A percentile compares a stretch with the other conserved stretches of the same genome.
Evolutionary conservation across 495 filamentous ascomycete species (phyloP).

Genomic region (Penicillium macrosclerotiorum): DNA sequence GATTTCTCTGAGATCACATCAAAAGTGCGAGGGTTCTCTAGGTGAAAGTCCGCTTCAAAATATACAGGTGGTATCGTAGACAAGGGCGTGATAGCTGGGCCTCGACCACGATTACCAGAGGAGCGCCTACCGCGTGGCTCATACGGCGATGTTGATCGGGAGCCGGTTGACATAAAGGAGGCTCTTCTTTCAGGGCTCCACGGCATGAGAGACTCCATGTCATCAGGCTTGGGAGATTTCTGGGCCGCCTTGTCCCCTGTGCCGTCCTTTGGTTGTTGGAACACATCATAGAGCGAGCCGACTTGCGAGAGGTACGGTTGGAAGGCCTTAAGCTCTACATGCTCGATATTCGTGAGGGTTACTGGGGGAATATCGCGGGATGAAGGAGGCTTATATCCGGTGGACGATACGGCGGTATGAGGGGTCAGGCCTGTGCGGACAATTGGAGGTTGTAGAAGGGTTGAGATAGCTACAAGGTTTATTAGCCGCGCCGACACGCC

Average conservation of each 20-base stretch:
- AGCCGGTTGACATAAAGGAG: conserved; percentile 35
- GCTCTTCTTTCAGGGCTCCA: conserved; percentile 39
- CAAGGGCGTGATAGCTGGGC: conserved; percentile 73
- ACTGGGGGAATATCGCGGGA: conserved; percentile 93
- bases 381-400: conserved; percentile 78
- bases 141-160: conserved; percentile 42
- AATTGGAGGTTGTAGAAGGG: conserved; percentile 85
- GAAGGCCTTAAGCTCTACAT: conserved; percentile 77
- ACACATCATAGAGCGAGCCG: conserved; percentile 76
- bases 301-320: conserved; percentile 80
- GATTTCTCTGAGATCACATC: conserved; percentile 96
- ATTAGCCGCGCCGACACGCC: too few species aligned
- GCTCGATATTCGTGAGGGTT: conserved; percentile 82
- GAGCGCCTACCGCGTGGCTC: conserved; percentile 36
- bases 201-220: conserved; percentile 35
- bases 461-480: conserved; percentile 97
- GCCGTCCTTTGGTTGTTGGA: conserved; percentile 70
- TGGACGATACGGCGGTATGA: conserved; percentile 63
- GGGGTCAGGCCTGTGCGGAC: conserved; percentile 81
- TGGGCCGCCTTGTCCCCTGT: conserved; percentile 57
- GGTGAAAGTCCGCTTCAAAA: conserved; percentile 90
- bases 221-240: conserved; percentile 37
- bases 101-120: conserved; percentile 35
- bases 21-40: conserved; percentile 95
- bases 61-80: conserved; percentile 92